phyloP scores from a whole-genome alignment of 306 rosid genomes.

The Oxytropis ochrocephala region DNA sequence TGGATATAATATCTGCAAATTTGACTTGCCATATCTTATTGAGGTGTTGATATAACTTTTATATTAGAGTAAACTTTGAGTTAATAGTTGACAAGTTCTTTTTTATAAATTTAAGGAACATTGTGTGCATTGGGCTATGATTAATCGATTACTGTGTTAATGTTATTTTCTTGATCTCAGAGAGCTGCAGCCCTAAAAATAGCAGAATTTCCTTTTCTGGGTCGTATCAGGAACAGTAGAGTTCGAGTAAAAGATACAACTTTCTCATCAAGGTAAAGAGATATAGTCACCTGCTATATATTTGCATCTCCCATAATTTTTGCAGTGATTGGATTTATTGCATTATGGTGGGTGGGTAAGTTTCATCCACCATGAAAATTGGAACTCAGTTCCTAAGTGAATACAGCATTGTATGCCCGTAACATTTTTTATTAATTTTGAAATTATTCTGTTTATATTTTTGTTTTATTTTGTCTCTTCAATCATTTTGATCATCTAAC shows the following conservation, averaged over 20 bases:
- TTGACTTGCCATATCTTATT: slow-evolving; percentile 91
- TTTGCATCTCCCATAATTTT: slow-evolving; percentile 9
- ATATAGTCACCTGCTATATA: background rate
- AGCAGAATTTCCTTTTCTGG: slow-evolving; percentile 82
- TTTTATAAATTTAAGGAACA: background rate
- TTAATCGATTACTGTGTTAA: slow-evolving; percentile 5
- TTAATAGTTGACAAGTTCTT: background rate
- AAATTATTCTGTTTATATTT: background rate
- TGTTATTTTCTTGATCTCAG: slow-evolving; percentile 36
- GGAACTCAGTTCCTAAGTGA: background rate
- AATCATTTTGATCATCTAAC: background rate
- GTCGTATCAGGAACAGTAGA: slow-evolving; percentile 81
- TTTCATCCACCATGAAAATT: background rate
- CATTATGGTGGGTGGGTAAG: background rate
- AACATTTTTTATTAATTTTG: slow-evolving; percentile 2
- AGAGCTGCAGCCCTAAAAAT: slow-evolving; percentile 76
- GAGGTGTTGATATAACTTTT: slow-evolving; percentile 47
- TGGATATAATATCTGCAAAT: slow-evolving; percentile 98
- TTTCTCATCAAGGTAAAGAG: slow-evolving; percentile 81
- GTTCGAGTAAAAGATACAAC: slow-evolving; percentile 94
- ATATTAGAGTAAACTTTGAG: slow-evolving; percentile 1
- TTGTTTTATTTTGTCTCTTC: background rate
- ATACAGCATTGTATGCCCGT: background rate
- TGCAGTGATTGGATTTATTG: slow-evolving; percentile 9
- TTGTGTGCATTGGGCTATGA: slow-evolving; percentile 1